These are phyloP conservation scores for Viridothelium virens DNA, from an alignment of 495 filamentous ascomycete genomes.

Conservation along the genomic window DNA sequence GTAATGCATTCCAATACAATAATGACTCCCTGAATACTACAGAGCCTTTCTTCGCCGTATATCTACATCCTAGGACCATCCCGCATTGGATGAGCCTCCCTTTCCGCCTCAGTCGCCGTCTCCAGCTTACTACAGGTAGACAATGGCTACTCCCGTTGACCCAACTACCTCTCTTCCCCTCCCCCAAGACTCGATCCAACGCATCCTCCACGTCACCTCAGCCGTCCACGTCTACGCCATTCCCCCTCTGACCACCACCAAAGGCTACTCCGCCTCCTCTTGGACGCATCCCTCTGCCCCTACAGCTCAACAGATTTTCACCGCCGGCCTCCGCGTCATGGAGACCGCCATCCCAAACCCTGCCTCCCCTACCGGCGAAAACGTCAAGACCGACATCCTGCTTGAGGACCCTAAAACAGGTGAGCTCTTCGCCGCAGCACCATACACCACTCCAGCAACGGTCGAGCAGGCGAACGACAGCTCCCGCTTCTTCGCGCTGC, in stretches of 20 bases:
- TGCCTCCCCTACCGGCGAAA: slow-evolving; percentile 38
- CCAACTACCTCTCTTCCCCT: slow-evolving; percentile 51
- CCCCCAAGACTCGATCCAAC: slow-evolving; percentile 62
- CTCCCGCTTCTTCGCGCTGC: slow-evolving; percentile 69
- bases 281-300: slow-evolving; percentile 59
- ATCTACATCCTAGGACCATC: too few species aligned
- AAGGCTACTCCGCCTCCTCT: slow-evolving; percentile 61
- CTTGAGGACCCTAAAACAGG: slow-evolving; percentile 63
- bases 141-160: slow-evolving; percentile 37
- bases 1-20: too few species aligned
- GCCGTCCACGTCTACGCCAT: slow-evolving; percentile 74
- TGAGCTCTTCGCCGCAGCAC: slow-evolving; percentile 71
- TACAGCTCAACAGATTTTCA: slow-evolving; percentile 67
- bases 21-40: too few species aligned
- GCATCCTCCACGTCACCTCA: slow-evolving; percentile 62
- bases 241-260: slow-evolving; percentile 60
- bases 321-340: slow-evolving; percentile 67
- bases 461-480: slow-evolving; percentile 69
- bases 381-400: slow-evolving; percentile 60
- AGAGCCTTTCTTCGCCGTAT: too few species aligned
- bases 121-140: too few species aligned
- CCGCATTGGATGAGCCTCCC: too few species aligned
- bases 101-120: too few species aligned
- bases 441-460: slow-evolving; percentile 49
- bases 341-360: slow-evolving; percentile 55